These are phyloP conservation scores for Blastobotrys terrestris DNA, from an alignment of 805 yeast species.

Conservation along the genomic window DNA sequence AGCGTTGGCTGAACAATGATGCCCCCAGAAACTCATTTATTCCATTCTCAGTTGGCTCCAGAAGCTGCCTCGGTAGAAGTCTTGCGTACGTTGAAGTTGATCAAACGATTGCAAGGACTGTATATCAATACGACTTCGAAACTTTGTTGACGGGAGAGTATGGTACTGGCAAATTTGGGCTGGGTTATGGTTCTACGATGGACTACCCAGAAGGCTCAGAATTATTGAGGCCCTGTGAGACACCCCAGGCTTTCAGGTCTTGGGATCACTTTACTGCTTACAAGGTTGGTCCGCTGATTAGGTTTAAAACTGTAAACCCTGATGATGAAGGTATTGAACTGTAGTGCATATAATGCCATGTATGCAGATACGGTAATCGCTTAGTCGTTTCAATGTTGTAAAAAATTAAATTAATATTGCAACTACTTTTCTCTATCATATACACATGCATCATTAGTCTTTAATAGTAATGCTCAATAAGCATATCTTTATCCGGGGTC, in stretches of 20 bases:
- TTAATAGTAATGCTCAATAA: conserved; percentile 35
- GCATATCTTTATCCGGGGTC: conserved; percentile 35
- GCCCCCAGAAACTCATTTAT: conserved; percentile 14
- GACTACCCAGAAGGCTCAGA: conserved; percentile 10
- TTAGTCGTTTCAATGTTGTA: background rate
- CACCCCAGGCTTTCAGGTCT: conserved; percentile 9
- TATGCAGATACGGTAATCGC: too few relatives aligned
- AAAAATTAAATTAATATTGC: background rate
- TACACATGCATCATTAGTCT: background rate
- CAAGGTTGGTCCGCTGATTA: conserved; percentile 16
- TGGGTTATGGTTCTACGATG: conserved; percentile 11
- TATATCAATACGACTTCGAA: conserved; percentile 13
- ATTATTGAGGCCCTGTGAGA: conserved; percentile 12
- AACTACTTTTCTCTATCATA: background rate
- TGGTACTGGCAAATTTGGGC: conserved; percentile 13
- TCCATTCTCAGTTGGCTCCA: conserved; percentile 17
- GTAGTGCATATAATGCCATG: too few relatives aligned
- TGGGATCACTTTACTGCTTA: conserved; percentile 18
- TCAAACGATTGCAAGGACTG: conserved; percentile 14
- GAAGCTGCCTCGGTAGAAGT: conserved; percentile 16
- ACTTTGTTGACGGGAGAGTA: conserved; percentile 13
- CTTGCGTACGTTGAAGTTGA: conserved; percentile 16
- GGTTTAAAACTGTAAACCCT: background rate
- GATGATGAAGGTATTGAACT: background rate
- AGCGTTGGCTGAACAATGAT: conserved; percentile 49